Base-by-base conservation (phyloP, 129 eudicot species). In the Pseudognaphalium luteoalbum region DNA sequence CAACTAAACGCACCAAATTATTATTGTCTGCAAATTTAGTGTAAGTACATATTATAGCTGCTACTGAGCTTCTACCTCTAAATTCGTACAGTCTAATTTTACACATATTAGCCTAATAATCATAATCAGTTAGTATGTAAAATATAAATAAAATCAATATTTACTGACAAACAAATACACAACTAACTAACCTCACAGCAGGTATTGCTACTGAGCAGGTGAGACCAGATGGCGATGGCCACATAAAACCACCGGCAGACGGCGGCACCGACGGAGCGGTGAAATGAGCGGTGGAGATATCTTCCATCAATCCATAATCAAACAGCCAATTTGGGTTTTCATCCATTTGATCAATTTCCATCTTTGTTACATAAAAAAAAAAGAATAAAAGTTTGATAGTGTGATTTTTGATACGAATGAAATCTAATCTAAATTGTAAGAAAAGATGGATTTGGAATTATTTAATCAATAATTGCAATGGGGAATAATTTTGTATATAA, bases 221-320 rank as follows among this genome's bases (percentile, higher is more conserved):
- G 68, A 39, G 44, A 6, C 75, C 75, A 12, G 77, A 52, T 6
- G 29, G 28, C 28, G 84, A 56, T 1, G 84, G 87, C 89, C 92
- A 85, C 61, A 69, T 17, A 22, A 80, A 71, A 35, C 41, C 77
- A 42, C 47, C 81, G 75, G 30, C n/a, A 35, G 33, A 16, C 0
- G 83, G 74, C 0, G 70, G 62, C 11, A 68, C 78, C 0, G 28
- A 25, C 28, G 52, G 70, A 73, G 37, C 69, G 37, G 74, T 9
- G 78, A 73, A 80, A 41, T 80, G 37, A 63, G n/a, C 64, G 28
- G 80, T 22, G 75, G 88, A 78, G 72, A 78, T 75, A 33, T 77
- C 84, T 16, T 88, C 92, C 81, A 88, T 76, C 56, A 88, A 65
- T 6, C 77, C 92, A 79, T 85, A 88, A 68, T 88, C 92, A 76